These are phyloP conservation scores for Dryadomyces sulphureus DNA, from an alignment of 2,329 filamentous ascomycete genomes.

Conservation along the genomic window DNA sequence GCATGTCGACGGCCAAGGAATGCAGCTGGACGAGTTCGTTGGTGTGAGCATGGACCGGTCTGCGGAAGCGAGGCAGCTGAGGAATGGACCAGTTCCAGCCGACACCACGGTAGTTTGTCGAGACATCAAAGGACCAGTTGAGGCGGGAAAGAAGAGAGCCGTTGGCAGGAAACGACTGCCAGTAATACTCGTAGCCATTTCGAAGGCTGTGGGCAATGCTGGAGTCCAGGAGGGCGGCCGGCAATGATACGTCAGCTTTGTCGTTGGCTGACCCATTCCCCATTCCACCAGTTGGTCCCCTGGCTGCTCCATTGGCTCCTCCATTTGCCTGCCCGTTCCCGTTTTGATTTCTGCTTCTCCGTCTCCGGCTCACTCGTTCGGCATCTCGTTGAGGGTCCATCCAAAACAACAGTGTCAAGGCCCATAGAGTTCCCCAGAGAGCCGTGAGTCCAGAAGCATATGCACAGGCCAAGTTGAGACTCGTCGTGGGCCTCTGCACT, in stretches of 20 bases:
- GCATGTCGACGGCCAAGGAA: constrained; percentile 25
- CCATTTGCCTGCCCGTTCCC: neutral
- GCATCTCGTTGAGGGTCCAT: constrained; percentile 41
- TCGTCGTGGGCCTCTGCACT: constrained; percentile 23
- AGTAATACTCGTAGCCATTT: constrained; percentile 34
- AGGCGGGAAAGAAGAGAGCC: constrained; percentile 33
- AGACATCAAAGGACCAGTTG: constrained; percentile 41
- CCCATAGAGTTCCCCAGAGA: constrained; percentile 35
- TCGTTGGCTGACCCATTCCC: no score
- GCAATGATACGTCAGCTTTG: no score
- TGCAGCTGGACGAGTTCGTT: constrained; percentile 23
- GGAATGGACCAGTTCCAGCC: constrained; percentile 44
- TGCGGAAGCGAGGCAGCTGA: constrained; percentile 28
- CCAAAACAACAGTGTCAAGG: constrained; percentile 35
- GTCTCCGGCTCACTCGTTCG: constrained; percentile 26
- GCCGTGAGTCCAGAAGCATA: constrained; percentile 36
- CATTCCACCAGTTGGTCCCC: no score
- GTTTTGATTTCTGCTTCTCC: neutral
- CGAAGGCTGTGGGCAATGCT: constrained; percentile 14
- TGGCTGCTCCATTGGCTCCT: no score
- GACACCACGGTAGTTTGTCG: constrained; percentile 36
- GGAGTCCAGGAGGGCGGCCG: constrained; percentile 10
- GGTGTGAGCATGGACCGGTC: constrained; percentile 24
- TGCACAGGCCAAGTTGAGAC: constrained; percentile 32
- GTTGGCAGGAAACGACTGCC: constrained; percentile 42